Evolutionary conservation across 805 yeast species (phyloP), one percentile per base, ranked within the genome.

Genomic region (Candida railenensis): DNA sequence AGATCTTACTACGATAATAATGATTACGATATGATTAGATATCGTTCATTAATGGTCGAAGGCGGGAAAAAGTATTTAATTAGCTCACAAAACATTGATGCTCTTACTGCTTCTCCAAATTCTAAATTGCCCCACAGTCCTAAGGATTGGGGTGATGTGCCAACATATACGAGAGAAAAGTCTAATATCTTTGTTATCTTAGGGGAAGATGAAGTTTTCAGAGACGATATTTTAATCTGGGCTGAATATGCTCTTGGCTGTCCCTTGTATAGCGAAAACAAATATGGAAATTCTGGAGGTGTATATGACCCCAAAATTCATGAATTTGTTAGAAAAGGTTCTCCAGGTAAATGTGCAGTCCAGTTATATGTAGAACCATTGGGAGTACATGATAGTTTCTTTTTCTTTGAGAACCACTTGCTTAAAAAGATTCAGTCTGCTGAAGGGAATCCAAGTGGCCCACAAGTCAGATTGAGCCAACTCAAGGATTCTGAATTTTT

Each of bases 181-280:
- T 48, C 48, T 38, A 61, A 59, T 30, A 62, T 71, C 3, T 64
- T 68, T 33, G 49, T 71, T 21, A 48, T 71, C 12, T 48, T 52
- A 11, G 76, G 77, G 19, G 76, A 71, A 56, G 75, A 71, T 46
- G 77, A 72, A 50, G 55, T 59, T 16, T 71, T 72, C 49, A 57
- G 75, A 47, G 76, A 71, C 52, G 73, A 69, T 45, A 54, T 71
- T 19, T 52, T 65, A 41, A 61, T 59, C 40, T 72, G 73, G 71
- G 54, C 61, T 5, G 55, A 58, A 36, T 54, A 60, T 38, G 71
- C 73, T 3, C 53, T 69, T 22, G 58, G 55, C 34, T 61, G 61
- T 22, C 69, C 70, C 1, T 56, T 54, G 39, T 53, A 49, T 43
- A 53, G 48, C 3, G 48, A 50, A 22, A 34, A 49, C 40, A 53